Evolutionary conservation across 75 land plant genomes (phyloP).

Genomic region (Cunninghamia lanceolata): DNA sequence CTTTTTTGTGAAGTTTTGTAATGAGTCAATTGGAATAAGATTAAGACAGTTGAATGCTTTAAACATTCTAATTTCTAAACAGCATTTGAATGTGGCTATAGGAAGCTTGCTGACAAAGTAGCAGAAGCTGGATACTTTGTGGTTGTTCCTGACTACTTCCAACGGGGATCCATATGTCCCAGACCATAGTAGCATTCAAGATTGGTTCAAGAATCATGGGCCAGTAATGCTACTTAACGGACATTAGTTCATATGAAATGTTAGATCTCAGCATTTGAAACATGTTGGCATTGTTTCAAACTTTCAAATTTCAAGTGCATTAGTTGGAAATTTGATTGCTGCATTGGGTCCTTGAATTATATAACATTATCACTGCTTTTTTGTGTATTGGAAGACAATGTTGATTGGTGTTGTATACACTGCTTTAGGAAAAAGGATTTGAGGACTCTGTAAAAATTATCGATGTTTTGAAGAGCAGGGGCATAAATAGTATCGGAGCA

Average conservation of each 20-base stretch:
- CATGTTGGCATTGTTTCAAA: too few species aligned
- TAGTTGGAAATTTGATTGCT: too few species aligned
- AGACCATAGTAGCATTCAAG: too few species aligned
- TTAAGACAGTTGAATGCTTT: not conserved
- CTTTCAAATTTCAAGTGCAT: too few species aligned
- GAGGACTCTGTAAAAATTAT: too few species aligned
- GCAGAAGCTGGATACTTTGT: slow-evolving; percentile 61
- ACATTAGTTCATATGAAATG: too few species aligned
- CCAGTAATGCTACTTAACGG: slow-evolving; percentile 17
- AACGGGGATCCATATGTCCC: slow-evolving; percentile 56
- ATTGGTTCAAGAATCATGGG: slow-evolving; percentile 49
- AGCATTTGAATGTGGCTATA: slow-evolving; percentile 15
- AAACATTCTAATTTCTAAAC: not conserved
- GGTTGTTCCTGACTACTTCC: slow-evolving; percentile 71
- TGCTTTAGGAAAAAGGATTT: too few species aligned
- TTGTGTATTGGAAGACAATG: slow-evolving; percentile 40
- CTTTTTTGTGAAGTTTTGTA: not conserved
- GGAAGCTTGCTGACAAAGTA: slow-evolving; percentile 80
- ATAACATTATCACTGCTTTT: not conserved
- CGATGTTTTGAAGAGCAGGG: too few species aligned
- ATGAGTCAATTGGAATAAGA: not conserved
- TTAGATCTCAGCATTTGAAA: too few species aligned
- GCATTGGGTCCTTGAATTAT: too few species aligned
- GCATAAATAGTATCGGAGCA: too few species aligned
- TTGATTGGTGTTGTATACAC: slow-evolving; percentile 57